phyloP scores from a whole-genome alignment of 805 yeast species.

The Candida rishiriensis region DNA sequence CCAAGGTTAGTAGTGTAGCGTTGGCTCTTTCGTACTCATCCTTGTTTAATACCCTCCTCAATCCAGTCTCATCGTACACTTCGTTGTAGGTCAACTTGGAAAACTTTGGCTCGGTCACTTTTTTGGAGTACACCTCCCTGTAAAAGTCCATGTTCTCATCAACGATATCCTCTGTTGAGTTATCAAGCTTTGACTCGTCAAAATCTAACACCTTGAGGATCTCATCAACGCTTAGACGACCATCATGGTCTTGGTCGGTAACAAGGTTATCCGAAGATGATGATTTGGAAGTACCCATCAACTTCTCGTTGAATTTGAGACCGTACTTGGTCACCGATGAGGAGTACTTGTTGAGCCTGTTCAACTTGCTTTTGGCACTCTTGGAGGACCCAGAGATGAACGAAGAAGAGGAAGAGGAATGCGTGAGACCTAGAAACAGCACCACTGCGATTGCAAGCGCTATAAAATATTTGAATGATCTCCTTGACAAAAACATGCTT shows the following conservation, averaged over 20 bases:
- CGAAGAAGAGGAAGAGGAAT: constrained; percentile 1
- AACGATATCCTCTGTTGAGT: constrained; percentile 26
- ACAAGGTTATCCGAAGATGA: constrained; percentile 10
- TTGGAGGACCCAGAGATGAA: constrained; percentile 1
- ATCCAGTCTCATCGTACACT: constrained; percentile 24
- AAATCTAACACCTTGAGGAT: constrained; percentile 22
- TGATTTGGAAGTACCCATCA: constrained; percentile 21
- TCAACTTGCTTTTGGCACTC: constrained; percentile 10
- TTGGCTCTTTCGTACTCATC: constrained; percentile 44
- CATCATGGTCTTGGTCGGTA: constrained; percentile 17
- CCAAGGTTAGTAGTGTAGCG: constrained; percentile 74
- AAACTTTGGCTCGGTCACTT: constrained; percentile 30
- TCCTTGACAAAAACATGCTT: too few relatives aligned
- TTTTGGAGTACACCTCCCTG: constrained; percentile 30
- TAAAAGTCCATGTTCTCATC: constrained; percentile 32
- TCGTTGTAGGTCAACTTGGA: constrained; percentile 30
- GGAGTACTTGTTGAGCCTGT: constrained; percentile 11
- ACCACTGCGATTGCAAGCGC: too few relatives aligned
- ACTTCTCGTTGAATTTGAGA: constrained; percentile 24
- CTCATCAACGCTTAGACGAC: constrained; percentile 23
- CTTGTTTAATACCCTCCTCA: constrained; percentile 21
- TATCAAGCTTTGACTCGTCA: constrained; percentile 16
- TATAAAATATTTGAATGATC: too few relatives aligned
- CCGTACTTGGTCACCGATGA: constrained; percentile 23
- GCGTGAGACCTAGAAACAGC: too few relatives aligned